Evolutionary conservation across 139 green algal species (phyloP).

Genomic region (Haematococcus sp.): DNA sequence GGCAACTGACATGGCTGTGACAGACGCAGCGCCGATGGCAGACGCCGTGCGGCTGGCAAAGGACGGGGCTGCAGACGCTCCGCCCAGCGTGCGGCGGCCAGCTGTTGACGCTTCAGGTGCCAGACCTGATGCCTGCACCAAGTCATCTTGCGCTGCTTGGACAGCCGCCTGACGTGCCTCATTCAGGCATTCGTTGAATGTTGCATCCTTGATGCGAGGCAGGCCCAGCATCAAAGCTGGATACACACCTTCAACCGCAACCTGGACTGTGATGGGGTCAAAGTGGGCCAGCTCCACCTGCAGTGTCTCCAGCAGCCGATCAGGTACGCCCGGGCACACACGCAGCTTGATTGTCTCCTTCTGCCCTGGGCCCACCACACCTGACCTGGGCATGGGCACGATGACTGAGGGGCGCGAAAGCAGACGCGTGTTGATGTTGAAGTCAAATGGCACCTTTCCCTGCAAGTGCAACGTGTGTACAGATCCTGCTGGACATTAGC

Average conservation of each 20-base stretch:
- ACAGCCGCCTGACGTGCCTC: constrained; percentile 13
- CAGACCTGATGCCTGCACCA: not conserved
- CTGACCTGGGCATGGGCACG: constrained; percentile 30
- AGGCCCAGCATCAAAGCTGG: constrained; percentile 51
- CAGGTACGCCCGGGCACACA: constrained; percentile 52
- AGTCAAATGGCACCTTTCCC: constrained; percentile 68
- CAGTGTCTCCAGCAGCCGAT: constrained; percentile 63
- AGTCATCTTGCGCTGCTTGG: too few species aligned
- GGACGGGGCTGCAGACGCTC: not conserved
- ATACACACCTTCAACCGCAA: constrained; percentile 67
- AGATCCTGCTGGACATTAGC: too few species aligned
- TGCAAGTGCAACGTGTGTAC: constrained; percentile 15
- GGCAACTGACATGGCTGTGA: constrained; percentile 14
- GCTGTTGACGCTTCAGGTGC: not conserved
- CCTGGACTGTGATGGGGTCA: constrained; percentile 60
- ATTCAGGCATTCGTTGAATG: constrained; percentile 35
- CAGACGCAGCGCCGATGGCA: not conserved
- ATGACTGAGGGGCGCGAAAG: constrained; percentile 38
- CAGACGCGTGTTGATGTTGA: constrained; percentile 47
- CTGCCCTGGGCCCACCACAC: constrained; percentile 43
- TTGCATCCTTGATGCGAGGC: constrained; percentile 46
- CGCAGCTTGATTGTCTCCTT: constrained; percentile 55
- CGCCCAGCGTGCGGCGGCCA: not conserved
- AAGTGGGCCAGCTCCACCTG: constrained; percentile 77
- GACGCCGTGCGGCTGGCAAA: not conserved